Evolutionary conservation across 108 stramenopile species (phyloP).

Genomic region (Schizochytrium sp.): DNA sequence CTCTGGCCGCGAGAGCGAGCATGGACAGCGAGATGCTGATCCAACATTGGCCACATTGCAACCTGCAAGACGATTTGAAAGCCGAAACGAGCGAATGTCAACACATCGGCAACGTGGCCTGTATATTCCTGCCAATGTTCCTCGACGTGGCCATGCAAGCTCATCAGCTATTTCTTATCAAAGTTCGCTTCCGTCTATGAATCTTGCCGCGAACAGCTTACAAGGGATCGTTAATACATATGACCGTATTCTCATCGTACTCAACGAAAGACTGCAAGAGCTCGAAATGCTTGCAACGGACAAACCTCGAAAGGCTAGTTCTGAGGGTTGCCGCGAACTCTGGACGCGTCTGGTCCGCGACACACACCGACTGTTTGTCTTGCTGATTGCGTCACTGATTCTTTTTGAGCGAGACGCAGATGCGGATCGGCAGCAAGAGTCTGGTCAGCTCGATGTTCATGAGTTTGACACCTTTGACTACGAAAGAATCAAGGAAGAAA

Average conservation of each 20-base stretch:
- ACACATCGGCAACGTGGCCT: not conserved
- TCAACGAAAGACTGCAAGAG: not conserved
- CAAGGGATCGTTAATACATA: not conserved
- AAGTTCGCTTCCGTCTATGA: not conserved
- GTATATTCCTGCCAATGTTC: too few relatives aligned
- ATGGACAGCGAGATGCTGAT: not conserved
- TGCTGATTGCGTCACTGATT: not conserved
- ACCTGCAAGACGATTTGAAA: not conserved
- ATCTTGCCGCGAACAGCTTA: not conserved
- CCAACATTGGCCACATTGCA: not conserved
- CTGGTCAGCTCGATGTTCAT: not conserved
- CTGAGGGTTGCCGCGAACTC: not conserved
- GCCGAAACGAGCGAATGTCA: not conserved
- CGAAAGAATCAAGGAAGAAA: not conserved
- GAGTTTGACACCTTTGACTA: not conserved
- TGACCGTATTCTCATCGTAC: not conserved
- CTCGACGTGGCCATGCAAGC: not conserved
- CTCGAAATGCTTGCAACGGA: not conserved
- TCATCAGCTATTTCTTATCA: not conserved
- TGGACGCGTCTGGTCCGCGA: not conserved
- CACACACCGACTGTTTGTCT: not conserved
- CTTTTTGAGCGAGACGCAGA: not conserved
- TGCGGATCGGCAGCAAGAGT: not conserved
- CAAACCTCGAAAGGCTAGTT: not conserved
- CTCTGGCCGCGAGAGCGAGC: not conserved